phyloP scores from a whole-genome alignment of 1,284 basidiomycete species.

The Cronartium ribicola region DNA sequence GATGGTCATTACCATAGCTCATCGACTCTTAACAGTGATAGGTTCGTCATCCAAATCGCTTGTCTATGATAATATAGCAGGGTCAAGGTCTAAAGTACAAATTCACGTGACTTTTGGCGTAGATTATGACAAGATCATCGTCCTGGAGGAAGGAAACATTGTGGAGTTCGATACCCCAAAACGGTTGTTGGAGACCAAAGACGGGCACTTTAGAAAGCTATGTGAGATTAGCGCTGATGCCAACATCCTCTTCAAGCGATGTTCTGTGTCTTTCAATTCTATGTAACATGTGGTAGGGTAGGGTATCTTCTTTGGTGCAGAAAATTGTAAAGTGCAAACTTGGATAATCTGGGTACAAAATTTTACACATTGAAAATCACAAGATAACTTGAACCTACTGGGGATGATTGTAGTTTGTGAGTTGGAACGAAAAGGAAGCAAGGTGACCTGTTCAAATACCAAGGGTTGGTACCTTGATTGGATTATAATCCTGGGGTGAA shows the following conservation, averaged over 20 bases:
- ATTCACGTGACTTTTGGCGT: conserved; percentile 47
- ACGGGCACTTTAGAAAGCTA: conserved; percentile 25
- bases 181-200: conserved; percentile 44
- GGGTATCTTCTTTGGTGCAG: too few species aligned
- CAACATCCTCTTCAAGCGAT: background rate
- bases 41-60: conserved; percentile 12
- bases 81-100: background rate
- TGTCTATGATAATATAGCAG: background rate
- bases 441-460: too few species aligned
- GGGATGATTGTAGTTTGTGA: too few species aligned
- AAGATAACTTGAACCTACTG: too few species aligned
- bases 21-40: conserved; percentile 29
- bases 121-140: conserved; percentile 49
- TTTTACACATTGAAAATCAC: too few species aligned
- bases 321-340: too few species aligned
- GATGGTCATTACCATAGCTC: conserved; percentile 40
- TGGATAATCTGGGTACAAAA: too few species aligned
- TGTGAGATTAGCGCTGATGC: conserved; percentile 27
- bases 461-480: too few species aligned
- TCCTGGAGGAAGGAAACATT: conserved; percentile 49
- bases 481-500: too few species aligned
- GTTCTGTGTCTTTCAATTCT: background rate
- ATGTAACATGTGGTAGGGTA: too few species aligned
- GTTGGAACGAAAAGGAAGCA: too few species aligned
- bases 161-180: conserved; percentile 47